These are phyloP conservation scores for Boletellus dicymbophilus DNA, from an alignment of 1,284 basidiomycete genomes.

Conservation along the genomic window DNA sequence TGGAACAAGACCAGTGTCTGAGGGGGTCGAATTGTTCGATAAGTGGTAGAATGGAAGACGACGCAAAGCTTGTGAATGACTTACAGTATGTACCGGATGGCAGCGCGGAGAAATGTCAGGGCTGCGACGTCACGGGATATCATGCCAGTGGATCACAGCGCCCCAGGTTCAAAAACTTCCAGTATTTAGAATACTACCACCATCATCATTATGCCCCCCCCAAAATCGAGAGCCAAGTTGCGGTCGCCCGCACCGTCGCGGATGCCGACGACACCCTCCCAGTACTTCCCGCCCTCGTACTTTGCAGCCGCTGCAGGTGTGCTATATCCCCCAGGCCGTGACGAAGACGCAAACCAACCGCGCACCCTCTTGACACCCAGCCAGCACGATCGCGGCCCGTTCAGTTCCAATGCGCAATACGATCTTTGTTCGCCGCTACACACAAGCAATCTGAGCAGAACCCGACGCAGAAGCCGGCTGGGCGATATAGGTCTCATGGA, in stretches of 20 bases:
- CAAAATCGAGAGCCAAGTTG: slow-evolving; percentile 22
- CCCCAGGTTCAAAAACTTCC: slow-evolving; percentile 13
- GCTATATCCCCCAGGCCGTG: slow-evolving; percentile 20
- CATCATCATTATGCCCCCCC: slow-evolving; percentile 19
- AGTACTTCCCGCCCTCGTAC: slow-evolving; percentile 61
- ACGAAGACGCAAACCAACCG: slow-evolving; percentile 12
- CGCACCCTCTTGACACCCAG: not conserved
- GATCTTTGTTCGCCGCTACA: slow-evolving; percentile 10
- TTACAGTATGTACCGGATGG: no score
- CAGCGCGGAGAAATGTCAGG: slow-evolving; percentile 69
- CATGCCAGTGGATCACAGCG: slow-evolving; percentile 51
- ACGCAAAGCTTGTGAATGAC: no score
- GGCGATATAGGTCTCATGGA: slow-evolving; percentile 59
- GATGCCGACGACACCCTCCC: slow-evolving; percentile 28
- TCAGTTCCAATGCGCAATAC: slow-evolving; percentile 19
- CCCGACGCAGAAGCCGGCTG: slow-evolving; percentile 46
- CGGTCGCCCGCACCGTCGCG: slow-evolving; percentile 32
- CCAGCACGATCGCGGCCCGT: slow-evolving; percentile 11
- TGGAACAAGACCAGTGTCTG: no score
- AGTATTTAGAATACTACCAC: slow-evolving; percentile 18
- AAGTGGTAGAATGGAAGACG: no score
- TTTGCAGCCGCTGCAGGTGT: slow-evolving; percentile 64
- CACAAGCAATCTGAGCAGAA: slow-evolving; percentile 12
- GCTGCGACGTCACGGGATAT: slow-evolving; percentile 43
- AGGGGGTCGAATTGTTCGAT: no score